Base-by-base conservation (phyloP, 768 basidiomycete genomes). In the Royoungia palumana region DNA sequence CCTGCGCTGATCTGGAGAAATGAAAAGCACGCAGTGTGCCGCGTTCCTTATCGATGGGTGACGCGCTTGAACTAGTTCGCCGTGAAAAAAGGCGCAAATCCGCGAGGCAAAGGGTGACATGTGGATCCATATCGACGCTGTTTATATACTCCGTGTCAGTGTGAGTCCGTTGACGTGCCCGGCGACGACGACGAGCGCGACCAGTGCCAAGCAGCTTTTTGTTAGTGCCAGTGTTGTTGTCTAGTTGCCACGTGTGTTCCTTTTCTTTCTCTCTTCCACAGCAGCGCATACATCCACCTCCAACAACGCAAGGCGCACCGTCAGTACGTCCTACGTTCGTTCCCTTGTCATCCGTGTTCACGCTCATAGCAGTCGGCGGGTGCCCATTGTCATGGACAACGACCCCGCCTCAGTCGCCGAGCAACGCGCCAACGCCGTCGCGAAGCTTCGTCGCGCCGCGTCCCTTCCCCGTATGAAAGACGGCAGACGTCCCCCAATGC, bases 391-490 rank as follows among this genome's bases (percentile, higher is more conserved):
- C 32, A 68, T 70, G 68, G 66, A 68, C 51, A 66, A 53, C 58
- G 66, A 78, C 56, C 63, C 61, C 46, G 57, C 74, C 38, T 69
- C 73, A 11, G 72, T 78, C 69, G 80, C 80, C 22, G 87, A 94
- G 66, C 87, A 93, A 68, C 84, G 94, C 51, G 89, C 90, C 63
- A 80, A 82, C 46, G 89, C 92, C 11, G 86, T 95, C 40, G 90
- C 90, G 38, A 93, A 85, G 71, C 81, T 96, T 55, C 93, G 88
- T 71, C 83, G 94, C 58, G 93, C 94, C 36, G 89, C 92, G 46
- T 94, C 92, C 14, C 70, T 95, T 24, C 94, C 93, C 32, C 78
- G 93, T 53, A 89, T 89, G 84, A 92, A 92, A 66, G 88, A 92
- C 66, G 92, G 92, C 8, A 73, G 92, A 47, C 76, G 93, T 36